Evolutionary conservation across 371 early-diverging fungal genomes (phyloP).

Genomic region (Choanephora cucurbitarum): DNA sequence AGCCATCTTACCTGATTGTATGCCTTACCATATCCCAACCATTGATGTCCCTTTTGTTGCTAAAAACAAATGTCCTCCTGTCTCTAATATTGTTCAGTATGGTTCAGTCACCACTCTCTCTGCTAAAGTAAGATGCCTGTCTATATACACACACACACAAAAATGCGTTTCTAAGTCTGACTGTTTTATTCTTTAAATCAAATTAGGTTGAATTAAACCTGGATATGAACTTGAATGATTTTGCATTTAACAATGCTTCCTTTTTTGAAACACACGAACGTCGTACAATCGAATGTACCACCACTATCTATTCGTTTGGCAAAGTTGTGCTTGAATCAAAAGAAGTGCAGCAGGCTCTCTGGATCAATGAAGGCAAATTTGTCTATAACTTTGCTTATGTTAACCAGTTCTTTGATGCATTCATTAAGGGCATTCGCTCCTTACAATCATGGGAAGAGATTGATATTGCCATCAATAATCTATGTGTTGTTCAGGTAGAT

Average conservation of each 20-base stretch:
- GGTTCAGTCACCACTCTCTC: slow-evolving; percentile 14
- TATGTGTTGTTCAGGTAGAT: slow-evolving; percentile 57
- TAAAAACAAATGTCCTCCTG: slow-evolving; percentile 35
- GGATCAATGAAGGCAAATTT: slow-evolving; percentile 45
- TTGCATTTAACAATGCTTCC: slow-evolving; percentile 48
- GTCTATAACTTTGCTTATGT: slow-evolving; percentile 59
- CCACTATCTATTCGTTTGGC: slow-evolving; percentile 67
- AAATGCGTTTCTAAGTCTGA: no score
- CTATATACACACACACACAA: no score
- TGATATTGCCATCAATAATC: slow-evolving; percentile 52
- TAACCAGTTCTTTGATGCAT: slow-evolving; percentile 64
- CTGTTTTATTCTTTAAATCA: background rate
- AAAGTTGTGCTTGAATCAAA: slow-evolving; percentile 60
- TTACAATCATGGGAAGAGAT: slow-evolving; percentile 56
- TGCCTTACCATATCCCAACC: slow-evolving; percentile 36
- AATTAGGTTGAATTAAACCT: slow-evolving; percentile 37
- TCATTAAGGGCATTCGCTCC: slow-evolving; percentile 51
- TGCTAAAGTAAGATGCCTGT: slow-evolving; percentile 29
- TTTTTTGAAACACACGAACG: slow-evolving; percentile 57
- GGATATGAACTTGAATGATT: slow-evolving; percentile 42
- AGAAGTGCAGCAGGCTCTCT: slow-evolving; percentile 56
- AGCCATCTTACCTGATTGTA: slow-evolving; percentile 43
- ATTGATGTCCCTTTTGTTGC: slow-evolving; percentile 21
- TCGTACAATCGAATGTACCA: slow-evolving; percentile 59
- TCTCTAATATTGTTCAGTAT: slow-evolving; percentile 19